Conservation (phyloP, 1,284 basidiomycete genomes). For the Pseudozyma sp. region DNA sequence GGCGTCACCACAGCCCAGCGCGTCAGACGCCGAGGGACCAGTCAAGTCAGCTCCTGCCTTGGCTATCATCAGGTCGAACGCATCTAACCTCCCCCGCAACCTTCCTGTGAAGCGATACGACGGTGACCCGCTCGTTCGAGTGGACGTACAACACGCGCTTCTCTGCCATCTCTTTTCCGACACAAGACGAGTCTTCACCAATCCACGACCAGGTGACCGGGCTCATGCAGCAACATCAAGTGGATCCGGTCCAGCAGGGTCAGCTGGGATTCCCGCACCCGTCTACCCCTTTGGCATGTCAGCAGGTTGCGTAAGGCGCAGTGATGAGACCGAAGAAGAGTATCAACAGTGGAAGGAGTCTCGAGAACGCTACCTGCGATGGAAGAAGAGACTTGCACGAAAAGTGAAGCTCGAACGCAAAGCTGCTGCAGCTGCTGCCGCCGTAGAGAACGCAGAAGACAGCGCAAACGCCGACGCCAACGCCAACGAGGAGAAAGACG, state of each 20-base stretch:
- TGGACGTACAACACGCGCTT: conserved; percentile 85
- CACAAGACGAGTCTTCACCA: conserved; percentile 78
- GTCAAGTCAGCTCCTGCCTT: conserved; percentile 23
- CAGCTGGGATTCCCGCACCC: conserved; percentile 43
- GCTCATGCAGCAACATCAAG: conserved; percentile 28
- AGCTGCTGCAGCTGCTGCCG: conserved; percentile 33
- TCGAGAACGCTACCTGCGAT: conserved; percentile 31
- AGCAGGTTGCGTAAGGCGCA: conserved; percentile 52
- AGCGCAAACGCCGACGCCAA: conserved; percentile 19
- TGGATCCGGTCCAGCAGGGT: conserved; percentile 7
- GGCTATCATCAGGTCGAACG: conserved; percentile 35
- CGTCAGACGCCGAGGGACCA: conserved; percentile 10
- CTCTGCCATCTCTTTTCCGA: conserved; percentile 82
- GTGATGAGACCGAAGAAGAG: conserved; percentile 59
- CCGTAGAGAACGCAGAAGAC: conserved; percentile 13
- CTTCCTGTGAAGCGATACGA: conserved; percentile 67
- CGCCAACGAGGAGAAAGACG: conserved; percentile 46
- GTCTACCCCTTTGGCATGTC: conserved; percentile 66
- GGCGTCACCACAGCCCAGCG: conserved; percentile 13
- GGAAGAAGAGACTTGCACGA: conserved; percentile 38
- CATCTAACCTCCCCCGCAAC: conserved; percentile 56
- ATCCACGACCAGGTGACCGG: conserved; percentile 68
- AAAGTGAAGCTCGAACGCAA: conserved; percentile 42
- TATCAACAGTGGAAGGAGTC: conserved; percentile 41
- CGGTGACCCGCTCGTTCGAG: conserved; percentile 61